A percentile compares a stretch with the other conserved stretches of the same genome.
These are phyloP conservation scores for Aspergillus ruber DNA, from an alignment of 2,329 filamentous ascomycete species.

Conservation along the genomic window DNA sequence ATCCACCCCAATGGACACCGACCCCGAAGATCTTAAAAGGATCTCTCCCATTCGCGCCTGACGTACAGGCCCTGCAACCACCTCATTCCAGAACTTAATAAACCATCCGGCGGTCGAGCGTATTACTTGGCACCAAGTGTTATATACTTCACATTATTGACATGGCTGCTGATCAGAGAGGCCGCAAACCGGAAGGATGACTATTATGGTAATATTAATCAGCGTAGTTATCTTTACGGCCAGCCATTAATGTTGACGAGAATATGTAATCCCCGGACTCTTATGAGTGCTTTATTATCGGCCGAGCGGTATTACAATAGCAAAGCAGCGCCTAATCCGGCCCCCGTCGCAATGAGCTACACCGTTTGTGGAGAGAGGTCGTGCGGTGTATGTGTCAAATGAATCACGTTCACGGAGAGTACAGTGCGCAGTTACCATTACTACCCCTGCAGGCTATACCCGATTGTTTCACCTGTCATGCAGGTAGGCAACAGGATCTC, in stretches of 20 bases:
- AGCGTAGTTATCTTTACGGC: too few species aligned
- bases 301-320: not conserved
- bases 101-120: not conserved
- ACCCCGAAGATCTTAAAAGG: not conserved
- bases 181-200: too few species aligned
- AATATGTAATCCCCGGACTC: too few species aligned
- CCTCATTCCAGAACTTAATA: not conserved
- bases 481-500: not conserved
- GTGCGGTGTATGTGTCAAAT: too few species aligned
- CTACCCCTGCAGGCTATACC: not conserved
- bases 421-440: too few species aligned
- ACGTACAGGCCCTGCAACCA: not conserved
- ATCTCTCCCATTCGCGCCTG: not conserved
- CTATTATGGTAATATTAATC: too few species aligned
- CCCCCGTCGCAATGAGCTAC: not conserved
- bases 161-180: too few species aligned
- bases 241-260: too few species aligned
- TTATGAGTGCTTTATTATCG: not conserved
- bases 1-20: not conserved
- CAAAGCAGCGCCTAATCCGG: not conserved
- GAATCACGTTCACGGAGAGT: too few species aligned
- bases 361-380: too few species aligned
- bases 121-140: not conserved
- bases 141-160: too few species aligned
- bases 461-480: not conserved